Percentiles rank a stretch among this genome's conserved stretches.
These are phyloP conservation scores for Rhizophagus clarus DNA, from an alignment of 192 early-diverging fungal species.

Conservation along the genomic window DNA sequence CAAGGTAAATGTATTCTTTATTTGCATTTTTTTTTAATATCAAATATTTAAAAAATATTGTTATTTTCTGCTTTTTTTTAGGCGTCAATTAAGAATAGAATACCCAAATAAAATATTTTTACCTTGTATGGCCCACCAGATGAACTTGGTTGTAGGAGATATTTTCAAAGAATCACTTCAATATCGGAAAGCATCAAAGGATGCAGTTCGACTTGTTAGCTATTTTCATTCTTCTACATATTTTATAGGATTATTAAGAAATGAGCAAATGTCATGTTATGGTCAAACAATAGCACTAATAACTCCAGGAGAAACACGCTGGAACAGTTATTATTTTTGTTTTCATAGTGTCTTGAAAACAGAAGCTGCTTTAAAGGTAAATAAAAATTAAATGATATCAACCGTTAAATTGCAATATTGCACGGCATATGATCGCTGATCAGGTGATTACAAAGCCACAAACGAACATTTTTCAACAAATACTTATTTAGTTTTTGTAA, in stretches of 20 bases:
- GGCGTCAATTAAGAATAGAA: not conserved
- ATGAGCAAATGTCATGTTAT: not conserved
- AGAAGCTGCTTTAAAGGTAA: not conserved
- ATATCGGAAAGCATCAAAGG: conserved; percentile 2
- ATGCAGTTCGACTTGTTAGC: conserved; percentile 9
- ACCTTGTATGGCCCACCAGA: conserved; percentile 4
- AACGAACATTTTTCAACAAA: too few species aligned
- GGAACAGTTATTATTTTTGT: not conserved
- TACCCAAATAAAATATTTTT: conserved; percentile 18
- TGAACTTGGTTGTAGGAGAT: conserved; percentile 11
- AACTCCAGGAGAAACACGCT: not conserved
- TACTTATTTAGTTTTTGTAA: not conserved
- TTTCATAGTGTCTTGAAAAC: not conserved
- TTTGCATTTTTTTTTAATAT: not conserved
- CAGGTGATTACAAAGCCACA: too few species aligned
- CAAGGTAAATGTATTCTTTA: conserved; percentile 6
- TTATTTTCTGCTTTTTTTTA: not conserved
- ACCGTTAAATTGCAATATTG: too few species aligned
- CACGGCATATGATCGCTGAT: too few species aligned
- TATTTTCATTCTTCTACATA: conserved; percentile 12
- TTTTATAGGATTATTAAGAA: not conserved
- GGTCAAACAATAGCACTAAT: not conserved
- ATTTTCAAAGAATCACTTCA: conserved; percentile 6
- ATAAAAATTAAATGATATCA: too few species aligned
- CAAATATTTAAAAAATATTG: not conserved